Percentiles rank a stretch among this genome's conserved stretches.
phyloP scores from a whole-genome alignment of 176 grass and related monocot genomes.

The Chrysopogon serrulatus region DNA sequence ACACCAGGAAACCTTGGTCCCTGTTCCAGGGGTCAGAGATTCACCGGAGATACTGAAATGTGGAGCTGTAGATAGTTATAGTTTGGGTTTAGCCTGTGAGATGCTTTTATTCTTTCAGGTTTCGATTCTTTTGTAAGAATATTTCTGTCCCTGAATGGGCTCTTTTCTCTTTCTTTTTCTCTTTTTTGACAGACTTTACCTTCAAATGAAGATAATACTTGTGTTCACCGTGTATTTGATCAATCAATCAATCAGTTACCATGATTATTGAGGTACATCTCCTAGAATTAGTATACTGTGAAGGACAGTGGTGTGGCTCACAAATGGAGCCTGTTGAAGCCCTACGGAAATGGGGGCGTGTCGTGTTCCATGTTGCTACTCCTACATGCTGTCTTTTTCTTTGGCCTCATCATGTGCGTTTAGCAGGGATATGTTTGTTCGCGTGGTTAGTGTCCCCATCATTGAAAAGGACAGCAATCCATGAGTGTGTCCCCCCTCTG shows the following conservation, averaged over 20 bases:
- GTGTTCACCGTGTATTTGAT: conserved; percentile 31
- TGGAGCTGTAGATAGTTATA: conserved; percentile 63
- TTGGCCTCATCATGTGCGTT: conserved; percentile 27
- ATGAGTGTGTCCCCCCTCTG: conserved; percentile 24
- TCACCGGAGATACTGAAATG: conserved; percentile 44
- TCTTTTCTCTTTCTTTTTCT: background rate
- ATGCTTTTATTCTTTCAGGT: conserved; percentile 48
- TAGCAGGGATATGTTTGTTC: conserved; percentile 26
- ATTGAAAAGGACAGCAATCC: conserved; percentile 32
- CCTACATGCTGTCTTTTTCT: conserved; percentile 1
- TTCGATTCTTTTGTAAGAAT: conserved; percentile 68
- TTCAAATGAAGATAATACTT: conserved; percentile 51
- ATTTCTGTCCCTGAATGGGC: conserved; percentile 27
- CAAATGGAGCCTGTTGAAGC: conserved; percentile 11
- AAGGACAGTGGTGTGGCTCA: background rate
- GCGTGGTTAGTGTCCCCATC: conserved; percentile 14
- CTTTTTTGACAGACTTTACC: conserved; percentile 37
- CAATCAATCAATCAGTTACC: background rate
- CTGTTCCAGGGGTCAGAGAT: conserved; percentile 23
- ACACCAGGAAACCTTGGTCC: conserved; percentile 37
- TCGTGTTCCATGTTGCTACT: background rate
- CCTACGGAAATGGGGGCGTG: background rate
- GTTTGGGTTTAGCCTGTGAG: conserved; percentile 44
- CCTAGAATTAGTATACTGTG: background rate
- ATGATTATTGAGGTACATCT: conserved; percentile 14